These are phyloP conservation scores for Rhizoclosmatium sp. DNA, from an alignment of 192 early-diverging fungal genomes.

Conservation along the genomic window DNA sequence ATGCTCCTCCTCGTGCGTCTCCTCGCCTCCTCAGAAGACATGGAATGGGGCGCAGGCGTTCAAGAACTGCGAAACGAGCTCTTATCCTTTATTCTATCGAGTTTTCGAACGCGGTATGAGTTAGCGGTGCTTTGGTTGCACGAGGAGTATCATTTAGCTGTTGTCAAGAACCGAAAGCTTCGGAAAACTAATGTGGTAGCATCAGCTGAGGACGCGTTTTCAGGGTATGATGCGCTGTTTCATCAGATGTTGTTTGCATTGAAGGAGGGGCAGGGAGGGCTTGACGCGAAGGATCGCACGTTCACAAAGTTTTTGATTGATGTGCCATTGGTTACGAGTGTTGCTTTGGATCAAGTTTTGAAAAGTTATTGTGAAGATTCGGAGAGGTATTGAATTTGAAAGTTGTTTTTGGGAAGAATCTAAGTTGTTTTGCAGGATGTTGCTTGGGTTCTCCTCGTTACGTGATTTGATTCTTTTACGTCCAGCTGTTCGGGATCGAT, in stretches of 20 bases:
- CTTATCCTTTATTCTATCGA: constrained; percentile 64
- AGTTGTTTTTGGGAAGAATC: not conserved
- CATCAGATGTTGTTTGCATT: constrained; percentile 41
- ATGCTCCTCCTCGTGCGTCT: constrained; percentile 53
- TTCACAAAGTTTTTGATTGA: constrained; percentile 81
- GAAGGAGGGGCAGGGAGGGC: constrained; percentile 32
- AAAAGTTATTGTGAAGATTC: constrained; percentile 72
- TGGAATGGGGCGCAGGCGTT: constrained; percentile 10
- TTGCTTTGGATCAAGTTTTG: constrained; percentile 65
- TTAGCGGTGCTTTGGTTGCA: constrained; percentile 79
- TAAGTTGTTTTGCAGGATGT: constrained; percentile 50
- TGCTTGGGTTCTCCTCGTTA: constrained; percentile 64
- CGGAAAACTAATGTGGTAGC: not conserved
- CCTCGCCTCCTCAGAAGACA: constrained; percentile 19
- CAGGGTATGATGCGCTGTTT: constrained; percentile 41
- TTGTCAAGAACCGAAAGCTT: constrained; percentile 14
- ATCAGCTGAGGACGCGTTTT: not conserved
- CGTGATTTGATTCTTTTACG: constrained; percentile 65
- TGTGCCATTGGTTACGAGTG: constrained; percentile 72
- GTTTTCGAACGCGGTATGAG: constrained; percentile 72
- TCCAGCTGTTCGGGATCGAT: constrained; percentile 60
- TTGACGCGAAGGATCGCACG: constrained; percentile 74
- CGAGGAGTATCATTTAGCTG: constrained; percentile 66
- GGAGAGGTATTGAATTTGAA: constrained; percentile 48
- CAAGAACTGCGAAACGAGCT: constrained; percentile 48